A percentile compares a stretch with the other conserved stretches of the same genome.
These are phyloP conservation scores for Oropetium thomaeum DNA, from an alignment of 176 grass and related monocot genomes.

Conservation along the genomic window DNA sequence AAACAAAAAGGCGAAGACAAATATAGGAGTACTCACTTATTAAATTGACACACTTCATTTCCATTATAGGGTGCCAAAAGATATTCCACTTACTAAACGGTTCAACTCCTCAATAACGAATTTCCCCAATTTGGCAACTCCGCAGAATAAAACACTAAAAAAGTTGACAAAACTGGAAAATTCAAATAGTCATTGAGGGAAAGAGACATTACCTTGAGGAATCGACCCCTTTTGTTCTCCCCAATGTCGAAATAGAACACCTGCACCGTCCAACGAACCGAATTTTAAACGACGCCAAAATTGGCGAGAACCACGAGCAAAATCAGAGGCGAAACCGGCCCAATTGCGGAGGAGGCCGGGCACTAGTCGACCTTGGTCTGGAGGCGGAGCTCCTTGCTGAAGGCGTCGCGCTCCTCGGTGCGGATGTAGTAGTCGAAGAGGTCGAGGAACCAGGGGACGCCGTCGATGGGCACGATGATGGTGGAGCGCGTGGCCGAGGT, in stretches of 20 bases:
- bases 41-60: constrained; percentile 4
- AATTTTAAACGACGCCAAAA: constrained; percentile 14
- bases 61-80: neutral
- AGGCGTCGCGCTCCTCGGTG: constrained; percentile 83
- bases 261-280: constrained; percentile 24
- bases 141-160: neutral
- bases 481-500: constrained; percentile 86
- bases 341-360: neutral
- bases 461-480: constrained; percentile 86
- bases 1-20: neutral
- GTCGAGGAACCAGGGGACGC: constrained; percentile 90
- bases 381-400: constrained; percentile 95
- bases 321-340: neutral
- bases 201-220: constrained; percentile 67
- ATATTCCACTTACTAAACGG: too few species aligned
- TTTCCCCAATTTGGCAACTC: neutral
- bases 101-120: neutral
- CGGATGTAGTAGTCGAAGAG: constrained; percentile 93
- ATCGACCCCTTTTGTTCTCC: constrained; percentile 97
- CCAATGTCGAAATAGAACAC: constrained; percentile 97
- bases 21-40: neutral
- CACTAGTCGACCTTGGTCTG: constrained; percentile 59
- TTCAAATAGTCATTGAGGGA: neutral
- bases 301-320: neutral
- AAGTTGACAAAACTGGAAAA: neutral